These are phyloP conservation scores for Paraglomus brasilianum DNA, from an alignment of 192 early-diverging fungal genomes.

Conservation along the genomic window DNA sequence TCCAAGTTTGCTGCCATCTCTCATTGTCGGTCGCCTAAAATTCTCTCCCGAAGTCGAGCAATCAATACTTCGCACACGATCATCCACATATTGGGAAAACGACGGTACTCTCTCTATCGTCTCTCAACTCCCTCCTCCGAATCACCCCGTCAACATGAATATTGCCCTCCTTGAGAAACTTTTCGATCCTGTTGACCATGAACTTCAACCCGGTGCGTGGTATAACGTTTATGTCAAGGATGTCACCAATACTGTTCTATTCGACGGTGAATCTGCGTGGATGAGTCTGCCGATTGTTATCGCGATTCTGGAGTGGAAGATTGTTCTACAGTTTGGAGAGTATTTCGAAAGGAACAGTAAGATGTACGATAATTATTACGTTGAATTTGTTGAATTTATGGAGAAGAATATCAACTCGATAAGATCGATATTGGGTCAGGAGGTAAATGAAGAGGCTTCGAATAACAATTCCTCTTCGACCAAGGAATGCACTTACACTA, in stretches of 20 bases:
- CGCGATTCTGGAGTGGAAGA: background rate
- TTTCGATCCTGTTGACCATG: constrained; percentile 24
- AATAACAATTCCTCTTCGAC: too few relatives aligned
- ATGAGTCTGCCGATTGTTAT: background rate
- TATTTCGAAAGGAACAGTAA: background rate
- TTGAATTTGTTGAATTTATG: constrained; percentile 1
- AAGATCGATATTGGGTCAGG: background rate
- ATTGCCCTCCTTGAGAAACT: constrained; percentile 24
- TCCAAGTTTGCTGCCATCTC: background rate
- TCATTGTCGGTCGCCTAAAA: constrained; percentile 22
- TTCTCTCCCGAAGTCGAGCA: constrained; percentile 17
- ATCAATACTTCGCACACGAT: constrained; percentile 26
- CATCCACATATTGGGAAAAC: constrained; percentile 28
- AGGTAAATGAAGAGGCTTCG: too few relatives aligned
- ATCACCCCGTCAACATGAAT: constrained; percentile 24
- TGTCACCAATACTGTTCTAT: constrained; percentile 20
- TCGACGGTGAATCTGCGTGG: constrained; percentile 6
- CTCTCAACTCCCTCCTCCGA: constrained; percentile 21
- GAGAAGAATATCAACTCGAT: background rate
- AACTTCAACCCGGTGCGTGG: constrained; percentile 24
- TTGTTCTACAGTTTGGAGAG: constrained; percentile 7
- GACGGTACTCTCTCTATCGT: constrained; percentile 9
- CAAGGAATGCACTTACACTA: background rate
- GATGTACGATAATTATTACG: constrained; percentile 11
- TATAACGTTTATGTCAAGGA: constrained; percentile 29